phyloP scores from a whole-genome alignment of 768 basidiomycete genomes.

The Calocera cornea region DNA sequence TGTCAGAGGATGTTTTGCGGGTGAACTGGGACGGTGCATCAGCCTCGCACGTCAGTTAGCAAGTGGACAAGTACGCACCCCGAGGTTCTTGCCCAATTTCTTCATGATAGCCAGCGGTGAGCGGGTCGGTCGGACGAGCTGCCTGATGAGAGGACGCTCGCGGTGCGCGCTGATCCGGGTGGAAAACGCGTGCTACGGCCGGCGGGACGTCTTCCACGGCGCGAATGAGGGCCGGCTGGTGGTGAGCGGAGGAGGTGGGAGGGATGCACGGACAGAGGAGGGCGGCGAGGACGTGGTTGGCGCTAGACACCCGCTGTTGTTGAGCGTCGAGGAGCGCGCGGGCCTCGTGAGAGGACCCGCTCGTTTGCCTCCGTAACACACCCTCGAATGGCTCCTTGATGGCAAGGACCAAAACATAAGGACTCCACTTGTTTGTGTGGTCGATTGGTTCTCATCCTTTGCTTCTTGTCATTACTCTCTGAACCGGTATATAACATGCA shows the following conservation, averaged over 20 bases:
- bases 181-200: neutral
- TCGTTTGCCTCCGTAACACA: slow-evolving; percentile 5
- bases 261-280: neutral
- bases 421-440: no score
- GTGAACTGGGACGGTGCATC: neutral
- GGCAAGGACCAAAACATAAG: no score
- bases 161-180: neutral
- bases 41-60: neutral
- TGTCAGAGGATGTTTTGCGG: neutral
- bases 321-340: slow-evolving; percentile 5
- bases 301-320: slow-evolving; percentile 3
- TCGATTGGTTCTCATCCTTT: neutral
- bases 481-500: neutral
- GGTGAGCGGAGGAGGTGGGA: neutral
- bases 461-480: neutral
- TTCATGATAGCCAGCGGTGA: slow-evolving; percentile 4
- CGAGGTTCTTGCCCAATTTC: slow-evolving; percentile 3
- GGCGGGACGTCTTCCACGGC: neutral
- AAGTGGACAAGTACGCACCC: neutral
- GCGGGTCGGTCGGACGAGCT: neutral
- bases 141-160: neutral
- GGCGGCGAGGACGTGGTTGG: neutral
- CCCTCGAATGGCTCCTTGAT: neutral
- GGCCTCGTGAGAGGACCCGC: neutral
- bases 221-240: neutral